Evolutionary conservation across 2,329 filamentous ascomycete genomes (phyloP), one percentile per base, ranked within the genome.

Genomic region (Ilyonectria robusta): DNA sequence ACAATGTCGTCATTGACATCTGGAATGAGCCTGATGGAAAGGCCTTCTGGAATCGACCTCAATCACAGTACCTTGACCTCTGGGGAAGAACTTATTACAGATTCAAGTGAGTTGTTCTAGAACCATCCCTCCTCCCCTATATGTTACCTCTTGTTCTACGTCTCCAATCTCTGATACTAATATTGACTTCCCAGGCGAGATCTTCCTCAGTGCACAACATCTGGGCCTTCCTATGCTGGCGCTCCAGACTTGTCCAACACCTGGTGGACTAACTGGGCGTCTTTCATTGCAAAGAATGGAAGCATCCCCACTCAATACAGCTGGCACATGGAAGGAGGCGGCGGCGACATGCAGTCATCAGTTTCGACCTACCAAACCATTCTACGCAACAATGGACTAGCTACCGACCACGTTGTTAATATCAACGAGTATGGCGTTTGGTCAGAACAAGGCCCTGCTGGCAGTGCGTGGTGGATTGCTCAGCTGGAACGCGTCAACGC

Each of bases 1-100:
- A 76, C 0, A 80, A 78, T 0, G 68, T 88, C 0, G 77, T 84
- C 0, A 75, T 84, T 10, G 86, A 88, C 58, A 81, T 87, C 40
- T 88, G 86, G 86, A 88, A 88, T 62, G 86, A 88, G 74, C 84
- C 86, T 0, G 85, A 87, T 7, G 21, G 72, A 6, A 60, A n/a
- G 4, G 54, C 54, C 9, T 76, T 76, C 47, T 76, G 75, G 74
- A 37, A 31, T 2, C 53, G 68, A 0, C 57, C 69, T 0, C 70
- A 68, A 26, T 59, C 69, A 15, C 74, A 75, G 26, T 75, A 66
- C 54, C 19, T 75, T 2, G 13, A 63, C 1, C 40, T 72, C 0
- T 75, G 74, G 60, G 54, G 66, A 4, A 65, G 70, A 1, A 63
- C 71, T 4, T 67, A 68, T n/a, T 44, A 59, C 1, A 71, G 58